Base-by-base conservation (phyloP, 2,329 filamentous ascomycete genomes). In the Orbilia javanica region DNA sequence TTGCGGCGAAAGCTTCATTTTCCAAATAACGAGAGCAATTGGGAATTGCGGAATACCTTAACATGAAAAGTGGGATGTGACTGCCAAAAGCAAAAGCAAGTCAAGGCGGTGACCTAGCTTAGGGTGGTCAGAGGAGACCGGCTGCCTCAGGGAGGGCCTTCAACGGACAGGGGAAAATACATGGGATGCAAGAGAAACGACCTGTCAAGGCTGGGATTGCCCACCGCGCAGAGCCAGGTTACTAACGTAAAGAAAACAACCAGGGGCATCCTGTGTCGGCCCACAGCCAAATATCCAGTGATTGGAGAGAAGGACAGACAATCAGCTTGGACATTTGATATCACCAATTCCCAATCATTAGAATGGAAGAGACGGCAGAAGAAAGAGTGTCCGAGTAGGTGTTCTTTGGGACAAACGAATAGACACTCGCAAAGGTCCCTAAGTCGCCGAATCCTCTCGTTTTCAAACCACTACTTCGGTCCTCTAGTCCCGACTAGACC, bases 241-340 rank as follows among this genome's bases (percentile, higher is more conserved):
- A 50, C 29, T 57, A 67, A 71, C 50, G 60, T 70, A 71, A 62
- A 77, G 34, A 44, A 53, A 46, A 27, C 50, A n/a, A 63, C 66
- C 66, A 77, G 73, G 66, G 70, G 65, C 39, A 77, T 77, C 73
- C 73, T 77, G 73, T 71, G 31, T 34, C 22, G 52, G 42, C 60
- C 50, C 44, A 60, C 66, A 55, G n/a, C 50, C 64, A 67, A 75
- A 64, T 46, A 53, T 50, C 53, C 50, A 52, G 25, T 68, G 65
- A 71, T 53, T 64, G 55, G 67, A 55, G 55, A 29, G 22, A 65
- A 65, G 53, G 15, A 57, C 52, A 57, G 34, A 34, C 11, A n/a
- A 67, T 57, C 65, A 50, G 65, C 65, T 70, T 77, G 60, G 73
- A 34, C 53, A 66, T 57, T 39, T 60, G 39, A 55, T 60, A 66